phyloP scores from a whole-genome alignment of 2,329 filamentous ascomycete genomes.

The Diaporthe eres region DNA sequence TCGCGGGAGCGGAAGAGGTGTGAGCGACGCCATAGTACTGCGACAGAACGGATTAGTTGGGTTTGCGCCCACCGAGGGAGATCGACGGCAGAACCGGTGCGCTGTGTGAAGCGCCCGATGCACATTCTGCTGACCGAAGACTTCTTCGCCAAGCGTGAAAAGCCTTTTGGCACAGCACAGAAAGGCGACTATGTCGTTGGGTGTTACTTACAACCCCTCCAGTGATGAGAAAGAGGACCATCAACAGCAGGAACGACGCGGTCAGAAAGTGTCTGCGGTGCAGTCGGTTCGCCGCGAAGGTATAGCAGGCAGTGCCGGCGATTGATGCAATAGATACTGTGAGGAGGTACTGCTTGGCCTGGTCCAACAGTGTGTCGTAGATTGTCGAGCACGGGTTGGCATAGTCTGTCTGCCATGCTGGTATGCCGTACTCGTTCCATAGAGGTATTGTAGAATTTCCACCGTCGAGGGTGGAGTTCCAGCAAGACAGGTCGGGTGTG shows the following conservation, averaged over 20 bases:
- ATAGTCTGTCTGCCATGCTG: slow-evolving; percentile 65
- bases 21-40: slow-evolving; percentile 63
- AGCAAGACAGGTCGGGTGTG: slow-evolving; percentile 58
- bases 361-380: slow-evolving; percentile 65
- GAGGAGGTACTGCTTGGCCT: slow-evolving; percentile 66
- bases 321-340: slow-evolving; percentile 67
- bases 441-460: slow-evolving; percentile 60
- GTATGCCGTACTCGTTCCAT: slow-evolving; percentile 58
- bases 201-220: slow-evolving; percentile 51
- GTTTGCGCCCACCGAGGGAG: background rate
- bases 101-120: background rate
- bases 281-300: slow-evolving; percentile 62
- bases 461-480: slow-evolving; percentile 59
- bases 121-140: background rate
- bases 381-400: slow-evolving; percentile 65
- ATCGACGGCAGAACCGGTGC: too few species aligned
- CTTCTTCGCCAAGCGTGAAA: background rate
- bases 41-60: background rate
- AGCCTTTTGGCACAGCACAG: background rate
- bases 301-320: slow-evolving; percentile 63
- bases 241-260: slow-evolving; percentile 61
- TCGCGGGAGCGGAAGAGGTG: slow-evolving; percentile 58
- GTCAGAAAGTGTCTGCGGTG: slow-evolving; percentile 66
- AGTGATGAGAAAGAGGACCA: slow-evolving; percentile 62
- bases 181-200: slow-evolving; percentile 45